Evolutionary conservation across 306 rosid genomes (phyloP), one percentile per base, ranked within the genome.

Genomic region (Parietaria judaica): DNA sequence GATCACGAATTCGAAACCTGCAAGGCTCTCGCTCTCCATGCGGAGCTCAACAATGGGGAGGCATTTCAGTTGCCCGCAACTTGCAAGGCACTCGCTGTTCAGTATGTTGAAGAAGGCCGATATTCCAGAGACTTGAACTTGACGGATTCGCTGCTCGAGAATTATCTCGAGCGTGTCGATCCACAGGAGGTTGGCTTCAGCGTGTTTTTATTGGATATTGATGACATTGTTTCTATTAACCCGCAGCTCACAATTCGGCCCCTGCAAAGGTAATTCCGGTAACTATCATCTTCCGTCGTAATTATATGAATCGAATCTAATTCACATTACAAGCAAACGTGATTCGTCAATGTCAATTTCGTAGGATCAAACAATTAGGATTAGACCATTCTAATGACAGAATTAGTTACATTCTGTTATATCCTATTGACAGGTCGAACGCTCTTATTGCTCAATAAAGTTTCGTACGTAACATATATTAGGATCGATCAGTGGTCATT

Each of bases 81-180:
- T 34, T 90, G 95, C 73, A 72, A 75, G 73, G 80, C 46, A 58
- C 59, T 68, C 56, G 64, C 82, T 53, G 46, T 72, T 55, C 80
- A 53, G 48, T 80, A 86, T 71, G 66, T 90, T 36, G 74, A 63
- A 79, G 76, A 70, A 41, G 97, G 90, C 60, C 94, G 86, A 56
- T 90, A 86, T 78, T 87, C 71, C 34, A 79, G 72, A 71, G 95
- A 86, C 68, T 80, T 90, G 68, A 72, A 82, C 62, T 72, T 80
- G 58, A 76, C 79, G 14, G 50, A 70, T 63, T 60, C 51, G 54
- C 13, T 84, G 82, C 66, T 90, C 53, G 73, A 80, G 61, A 72
- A 73, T 50, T 81, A 75, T 73, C 83, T 86, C 70, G 68, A 68
- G 70, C 63, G 59, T 56, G 54, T 76, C 55, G 54, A 7, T 51